Base-by-base conservation (phyloP, 2,329 filamentous ascomycete genomes). In the Paramyrothecium sp. region DNA sequence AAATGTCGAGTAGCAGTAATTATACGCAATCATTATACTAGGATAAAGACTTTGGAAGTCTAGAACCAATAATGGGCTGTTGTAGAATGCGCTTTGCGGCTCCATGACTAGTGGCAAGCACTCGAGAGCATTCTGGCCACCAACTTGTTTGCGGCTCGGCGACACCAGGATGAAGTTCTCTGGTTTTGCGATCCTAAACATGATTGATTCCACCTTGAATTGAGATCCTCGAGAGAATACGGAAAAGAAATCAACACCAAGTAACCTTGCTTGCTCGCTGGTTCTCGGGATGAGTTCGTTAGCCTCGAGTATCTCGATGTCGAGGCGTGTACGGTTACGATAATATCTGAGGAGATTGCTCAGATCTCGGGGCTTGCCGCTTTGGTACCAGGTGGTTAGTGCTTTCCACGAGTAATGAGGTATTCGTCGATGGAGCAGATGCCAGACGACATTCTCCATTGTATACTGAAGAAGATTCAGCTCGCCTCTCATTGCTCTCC, bases 21-120 rank as follows among this genome's bases (percentile, higher is more conserved):
- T 99, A 78, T 99, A 98, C 0, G 95, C 95, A 69, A 99, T 98
- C 92, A 99, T 97, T 59, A 98, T 89, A 72, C 93, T 97, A 0
- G 95, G 95, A 63, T 99, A 99, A 51, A 99, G 77, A 58, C 92
- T 96, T 69, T 98, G 94, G 61, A 99, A 99, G 73, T 99, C 95
- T 7, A 99, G 80, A 0, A 99, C 95, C 3, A 99, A 71, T 0
- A 99, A 71, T 0, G 95, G 95, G 60, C 91, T 95, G 56, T 81
- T 92, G 73, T 99, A 99, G 69, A 99, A 97, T 7, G 88, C 91
- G 63, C 93, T 97, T 66, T 95, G 92, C 0, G 95, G 95, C 68
- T 99, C 95, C 93, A 99, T 97, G 46, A 99, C 95, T 13, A 99
- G 79, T 0, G 95, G 95, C 17, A 98, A 77, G 69, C 95, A 98